These are phyloP conservation scores for Sporothrix dimorphospora DNA, from an alignment of 2,329 filamentous ascomycete genomes.

Conservation along the genomic window DNA sequence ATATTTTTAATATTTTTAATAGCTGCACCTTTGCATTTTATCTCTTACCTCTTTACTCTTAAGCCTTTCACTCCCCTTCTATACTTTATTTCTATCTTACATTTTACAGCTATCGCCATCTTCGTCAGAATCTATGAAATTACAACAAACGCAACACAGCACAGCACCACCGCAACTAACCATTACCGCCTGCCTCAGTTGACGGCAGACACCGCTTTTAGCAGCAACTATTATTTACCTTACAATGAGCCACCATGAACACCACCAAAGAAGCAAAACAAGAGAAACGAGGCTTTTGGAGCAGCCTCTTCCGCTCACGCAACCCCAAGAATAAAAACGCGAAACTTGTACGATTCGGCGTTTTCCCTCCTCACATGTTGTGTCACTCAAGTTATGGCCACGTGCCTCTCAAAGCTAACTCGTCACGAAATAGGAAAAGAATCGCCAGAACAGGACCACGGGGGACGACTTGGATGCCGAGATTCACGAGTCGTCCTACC, in stretches of 20 bases:
- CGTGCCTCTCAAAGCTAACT: constrained; percentile 14
- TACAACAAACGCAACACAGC: neutral
- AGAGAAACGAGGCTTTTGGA: constrained; percentile 53
- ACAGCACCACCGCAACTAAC: neutral
- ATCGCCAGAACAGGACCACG: constrained; percentile 38
- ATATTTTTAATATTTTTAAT: neutral
- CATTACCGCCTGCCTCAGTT: neutral
- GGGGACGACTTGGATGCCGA: neutral
- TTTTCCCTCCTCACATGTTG: too few relatives aligned
- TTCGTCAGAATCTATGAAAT: neutral
- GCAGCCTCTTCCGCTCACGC: constrained; percentile 52
- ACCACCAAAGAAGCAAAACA: constrained; percentile 45
- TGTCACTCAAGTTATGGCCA: neutral
- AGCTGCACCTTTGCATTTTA: neutral
- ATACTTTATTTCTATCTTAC: neutral
- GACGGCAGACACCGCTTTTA: neutral
- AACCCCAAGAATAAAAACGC: constrained; percentile 44
- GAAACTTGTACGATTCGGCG: constrained; percentile 42
- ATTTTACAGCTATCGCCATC: neutral
- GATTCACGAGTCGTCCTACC: constrained; percentile 36
- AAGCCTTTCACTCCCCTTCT: neutral
- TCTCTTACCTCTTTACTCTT: constrained; percentile 10
- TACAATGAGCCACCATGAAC: constrained; percentile 32
- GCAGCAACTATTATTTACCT: neutral
- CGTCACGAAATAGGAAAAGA: constrained; percentile 40